Conservation (phyloP, 495 filamentous ascomycete genomes). For the Recurvomyces mirabilis region DNA sequence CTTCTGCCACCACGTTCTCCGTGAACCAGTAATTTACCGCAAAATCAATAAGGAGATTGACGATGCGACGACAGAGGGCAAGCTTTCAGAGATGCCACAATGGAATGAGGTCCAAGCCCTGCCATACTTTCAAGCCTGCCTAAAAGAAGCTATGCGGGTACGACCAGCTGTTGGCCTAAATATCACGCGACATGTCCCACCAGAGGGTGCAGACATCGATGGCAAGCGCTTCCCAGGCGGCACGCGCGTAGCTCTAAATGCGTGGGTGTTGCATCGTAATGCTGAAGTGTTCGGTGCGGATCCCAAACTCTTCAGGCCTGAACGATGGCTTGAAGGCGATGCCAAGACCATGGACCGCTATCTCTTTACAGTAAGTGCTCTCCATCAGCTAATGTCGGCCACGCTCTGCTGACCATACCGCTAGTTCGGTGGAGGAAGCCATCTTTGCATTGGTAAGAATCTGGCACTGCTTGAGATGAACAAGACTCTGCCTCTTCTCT, state of each 20-base stretch:
- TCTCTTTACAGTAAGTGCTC: conserved; percentile 17
- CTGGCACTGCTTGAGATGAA: conserved; percentile 23
- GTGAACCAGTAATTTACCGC: conserved; percentile 17
- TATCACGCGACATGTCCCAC: conserved; percentile 17
- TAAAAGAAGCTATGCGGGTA: conserved; percentile 24
- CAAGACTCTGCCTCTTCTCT: conserved; percentile 18
- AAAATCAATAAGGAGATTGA: conserved; percentile 15
- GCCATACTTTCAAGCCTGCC: conserved; percentile 21
- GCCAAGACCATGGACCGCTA: conserved; percentile 20
- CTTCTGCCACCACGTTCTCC: conserved; percentile 19
- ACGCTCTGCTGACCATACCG: not conserved
- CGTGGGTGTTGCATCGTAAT: conserved; percentile 23
- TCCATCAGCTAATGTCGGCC: not conserved
- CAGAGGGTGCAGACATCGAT: conserved; percentile 19
- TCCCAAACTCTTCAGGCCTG: conserved; percentile 21
- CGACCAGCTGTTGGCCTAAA: conserved; percentile 22
- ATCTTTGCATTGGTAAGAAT: conserved; percentile 24
- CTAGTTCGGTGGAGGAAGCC: conserved; percentile 21
- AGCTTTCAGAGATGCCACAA: conserved; percentile 14
- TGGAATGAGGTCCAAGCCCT: conserved; percentile 19
- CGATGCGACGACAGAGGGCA: conserved; percentile 14
- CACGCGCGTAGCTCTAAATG: conserved; percentile 20
- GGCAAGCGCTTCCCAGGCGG: conserved; percentile 17
- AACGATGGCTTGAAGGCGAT: conserved; percentile 23
- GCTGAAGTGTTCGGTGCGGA: conserved; percentile 17